Evolutionary conservation across 495 filamentous ascomycete species (phyloP).

Genomic region (Aspergillus cavernicola): DNA sequence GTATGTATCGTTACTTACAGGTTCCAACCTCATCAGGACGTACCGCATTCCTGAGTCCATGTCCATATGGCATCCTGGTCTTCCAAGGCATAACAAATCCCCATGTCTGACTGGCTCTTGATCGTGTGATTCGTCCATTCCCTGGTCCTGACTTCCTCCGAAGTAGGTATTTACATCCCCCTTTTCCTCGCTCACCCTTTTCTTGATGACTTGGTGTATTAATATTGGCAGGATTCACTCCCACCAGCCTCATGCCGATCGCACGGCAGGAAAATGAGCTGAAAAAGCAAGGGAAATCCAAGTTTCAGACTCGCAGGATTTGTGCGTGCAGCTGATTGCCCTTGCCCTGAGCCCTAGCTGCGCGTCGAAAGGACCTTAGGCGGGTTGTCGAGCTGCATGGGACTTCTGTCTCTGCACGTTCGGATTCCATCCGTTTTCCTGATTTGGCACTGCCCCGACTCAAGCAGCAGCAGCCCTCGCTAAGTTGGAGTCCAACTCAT

Average conservation of each 20-base stretch:
- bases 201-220: neutral
- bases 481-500: no score
- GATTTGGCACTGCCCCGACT: slow-evolving; percentile 1
- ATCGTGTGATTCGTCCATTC: slow-evolving; percentile 8
- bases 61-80: neutral
- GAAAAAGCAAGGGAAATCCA: slow-evolving; percentile 6
- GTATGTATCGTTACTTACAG: slow-evolving; percentile 5
- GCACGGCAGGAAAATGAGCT: slow-evolving; percentile 9
- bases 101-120: neutral
- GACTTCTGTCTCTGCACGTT: slow-evolving; percentile 1
- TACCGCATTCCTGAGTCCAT: neutral
- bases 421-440: neutral
- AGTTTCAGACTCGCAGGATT: neutral
- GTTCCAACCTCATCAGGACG: neutral
- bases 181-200: neutral
- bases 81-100: no score
- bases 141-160: neutral
- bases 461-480: no score
- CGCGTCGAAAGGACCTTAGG: neutral
- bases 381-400: slow-evolving; percentile 8
- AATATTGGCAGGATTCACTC: neutral
- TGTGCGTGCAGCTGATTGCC: slow-evolving; percentile 17
- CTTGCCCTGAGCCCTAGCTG: slow-evolving; percentile 25
- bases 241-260: slow-evolving; percentile 21
- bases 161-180: no score